Base-by-base conservation (phyloP, 2,329 filamentous ascomycete genomes). In the Colletotrichum cereale region DNA sequence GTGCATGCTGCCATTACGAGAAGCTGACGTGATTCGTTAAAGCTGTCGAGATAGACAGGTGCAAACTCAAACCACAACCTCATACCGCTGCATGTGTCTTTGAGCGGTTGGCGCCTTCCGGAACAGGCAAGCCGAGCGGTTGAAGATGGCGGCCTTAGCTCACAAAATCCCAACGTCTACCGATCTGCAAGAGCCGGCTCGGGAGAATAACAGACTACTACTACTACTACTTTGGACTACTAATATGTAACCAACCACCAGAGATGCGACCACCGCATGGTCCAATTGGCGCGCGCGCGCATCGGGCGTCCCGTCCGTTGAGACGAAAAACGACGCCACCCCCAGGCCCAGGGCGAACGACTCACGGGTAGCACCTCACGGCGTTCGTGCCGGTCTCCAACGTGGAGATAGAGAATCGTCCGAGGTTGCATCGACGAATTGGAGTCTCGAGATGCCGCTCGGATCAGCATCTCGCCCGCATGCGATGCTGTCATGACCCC, bases 401-500 rank as follows among this genome's bases (percentile, higher is more conserved):
- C 60, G 47, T 40, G 34, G 44, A 52, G 34, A 50, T 34, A 5
- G 44, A 29, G 24, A 16, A 5, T 18, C 38, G 16, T 60, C 56
- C 26, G 56, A 44, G 44, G 14, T 38, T 52, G 24, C 60, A 11
- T 62, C 47, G 47, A 29, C 60, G 47, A 62, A 62, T 52, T 52
- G 47, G 60, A 40, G 60, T n/a, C 16, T 10, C 44, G 47, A 36
- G 47, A 14, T 5, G 60, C 38, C 47, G 60, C 61, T 53, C 21
- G 26, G 48, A 53, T 44, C 61, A 34, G 61, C 61, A 63, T 29
- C 48, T 42, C 48, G 40, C 47, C 60, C 36, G 60, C 61, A 63
- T 63, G 36, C 48, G 36, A 62, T 62, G 60, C 14, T 55, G 60
- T 62, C 47, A 62, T 62, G 21, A 34, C 48, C 26, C 48, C 61